Evolutionary conservation across 2,329 filamentous ascomycete species (phyloP), one percentile per base, ranked within the genome.

Genomic region (Colletotrichum costaricense): DNA sequence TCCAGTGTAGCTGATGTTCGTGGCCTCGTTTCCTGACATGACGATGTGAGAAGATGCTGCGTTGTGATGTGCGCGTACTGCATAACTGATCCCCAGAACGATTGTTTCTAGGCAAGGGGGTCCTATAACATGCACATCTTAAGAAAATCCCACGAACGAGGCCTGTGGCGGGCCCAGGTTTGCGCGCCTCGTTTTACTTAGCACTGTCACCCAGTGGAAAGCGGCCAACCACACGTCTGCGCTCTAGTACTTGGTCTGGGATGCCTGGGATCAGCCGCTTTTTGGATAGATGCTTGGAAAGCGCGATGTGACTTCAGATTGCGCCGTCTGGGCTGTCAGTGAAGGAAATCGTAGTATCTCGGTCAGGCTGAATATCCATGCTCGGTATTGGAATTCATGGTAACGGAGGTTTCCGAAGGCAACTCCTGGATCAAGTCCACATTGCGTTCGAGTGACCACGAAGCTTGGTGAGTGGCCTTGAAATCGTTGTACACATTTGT

Each of bases 61-160:
- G 16, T 30, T 24, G 22, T 28, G 24, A 35, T 19, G 12, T 28
- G 42, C 12, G 30, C 11, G 42, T 33, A 30, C 59, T 33, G 26
- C 2, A 6, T 9, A 35, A 52, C 4, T 7, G n/a, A 54, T 33
- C 62, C 46, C 62, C 46, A 24, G 46, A 8, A 38, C 42, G 49
- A 33, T 64, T 69, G 58, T 55, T 58, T 64, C 59, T 14, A 33
- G 24, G 33, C 26, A 49, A 63, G 46, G 62, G 57, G 26, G 35
- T 63, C 58, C 75, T 78, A 79, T 79, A 79, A 64, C 68, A 19
- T 49, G 78, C 77, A 77, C 78, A 79, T 79, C 78, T 75, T 79
- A 79, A 78, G 78, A 74, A 76, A 72, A 78, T 76, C 77, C 66
- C 63, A 60, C 57, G 60, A 58, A 63, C 33, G 54, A 59, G 55